Evolutionary conservation across 2,329 filamentous ascomycete species (phyloP).

Genomic region (Parastagonospora avenae): DNA sequence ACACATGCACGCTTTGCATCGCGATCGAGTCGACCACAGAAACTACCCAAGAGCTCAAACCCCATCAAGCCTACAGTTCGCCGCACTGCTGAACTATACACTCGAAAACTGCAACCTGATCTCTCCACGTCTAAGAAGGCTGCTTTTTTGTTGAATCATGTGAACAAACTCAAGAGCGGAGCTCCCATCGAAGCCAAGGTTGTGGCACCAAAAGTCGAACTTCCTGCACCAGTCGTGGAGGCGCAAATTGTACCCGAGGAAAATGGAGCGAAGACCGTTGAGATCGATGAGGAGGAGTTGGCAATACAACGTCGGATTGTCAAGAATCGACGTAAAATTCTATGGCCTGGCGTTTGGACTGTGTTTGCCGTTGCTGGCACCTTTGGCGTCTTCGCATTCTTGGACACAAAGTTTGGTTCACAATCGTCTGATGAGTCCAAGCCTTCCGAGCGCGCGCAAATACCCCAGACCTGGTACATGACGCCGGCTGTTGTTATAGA

Average conservation of each 20-base stretch:
- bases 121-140: neutral
- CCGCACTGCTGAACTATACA: too few species aligned
- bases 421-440: neutral
- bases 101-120: too few species aligned
- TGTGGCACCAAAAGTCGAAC: too few species aligned
- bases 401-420: slow-evolving; percentile 8
- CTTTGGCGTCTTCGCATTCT: slow-evolving; percentile 12
- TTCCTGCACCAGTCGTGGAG: too few species aligned
- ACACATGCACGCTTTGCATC: too few species aligned
- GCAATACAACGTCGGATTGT: slow-evolving; percentile 9
- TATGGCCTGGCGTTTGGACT: slow-evolving; percentile 20
- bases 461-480: slow-evolving; percentile 16
- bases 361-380: slow-evolving; percentile 11
- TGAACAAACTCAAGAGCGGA: neutral
- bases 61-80: too few species aligned
- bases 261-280: neutral
- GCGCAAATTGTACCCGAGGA: neutral
- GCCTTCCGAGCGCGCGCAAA: slow-evolving; percentile 3
- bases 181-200: too few species aligned
- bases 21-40: too few species aligned
- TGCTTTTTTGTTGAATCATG: neutral
- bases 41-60: too few species aligned
- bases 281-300: slow-evolving; percentile 3
- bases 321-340: slow-evolving; percentile 9
- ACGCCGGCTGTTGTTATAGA: slow-evolving; percentile 12